These are phyloP conservation scores for baker's yeast (Saccharomyces cerevisiae) DNA, from an alignment of 805 yeast species.

Conservation along the genomic window DNA sequence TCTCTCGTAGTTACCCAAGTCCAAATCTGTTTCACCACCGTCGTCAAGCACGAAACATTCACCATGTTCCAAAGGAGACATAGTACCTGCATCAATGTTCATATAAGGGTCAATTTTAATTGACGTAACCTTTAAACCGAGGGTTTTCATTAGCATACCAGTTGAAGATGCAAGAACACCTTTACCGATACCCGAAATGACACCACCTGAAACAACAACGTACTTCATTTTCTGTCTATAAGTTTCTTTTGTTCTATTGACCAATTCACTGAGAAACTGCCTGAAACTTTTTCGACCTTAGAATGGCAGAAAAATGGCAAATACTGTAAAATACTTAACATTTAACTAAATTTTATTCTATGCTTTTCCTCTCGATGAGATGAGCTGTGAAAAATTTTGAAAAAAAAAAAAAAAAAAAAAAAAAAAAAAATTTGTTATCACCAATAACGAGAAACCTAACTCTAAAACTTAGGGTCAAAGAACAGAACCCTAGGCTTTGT, in stretches of 20 bases:
- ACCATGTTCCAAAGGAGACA: constrained; percentile 99
- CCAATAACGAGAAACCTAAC: background rate
- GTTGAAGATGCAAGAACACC: constrained; percentile 98
- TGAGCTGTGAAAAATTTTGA: background rate
- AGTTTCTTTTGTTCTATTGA: background rate
- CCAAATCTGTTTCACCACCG: constrained; percentile 98
- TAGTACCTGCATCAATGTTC: constrained; percentile 99
- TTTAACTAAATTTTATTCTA: background rate
- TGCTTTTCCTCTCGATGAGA: background rate
- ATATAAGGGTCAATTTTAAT: constrained; percentile 98
- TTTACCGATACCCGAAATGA: constrained; percentile 97
- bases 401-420: background rate
- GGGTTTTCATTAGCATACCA: constrained; percentile 85
- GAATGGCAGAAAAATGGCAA: background rate
- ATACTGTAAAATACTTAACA: background rate
- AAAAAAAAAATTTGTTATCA: background rate
- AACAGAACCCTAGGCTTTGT: background rate
- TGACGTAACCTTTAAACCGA: constrained; percentile 91
- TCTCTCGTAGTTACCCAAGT: constrained; percentile 96
- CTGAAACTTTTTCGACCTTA: background rate
- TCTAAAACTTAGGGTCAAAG: background rate
- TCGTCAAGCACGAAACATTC: constrained; percentile 96
- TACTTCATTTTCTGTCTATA: constrained; percentile 62
- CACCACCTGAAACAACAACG: constrained; percentile 99
- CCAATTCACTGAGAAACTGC: background rate